Percentiles rank a stretch among this genome's conserved stretches.
phyloP scores from a whole-genome alignment of 2,329 filamentous ascomycete species.

The Stemphylium lycopersici region DNA sequence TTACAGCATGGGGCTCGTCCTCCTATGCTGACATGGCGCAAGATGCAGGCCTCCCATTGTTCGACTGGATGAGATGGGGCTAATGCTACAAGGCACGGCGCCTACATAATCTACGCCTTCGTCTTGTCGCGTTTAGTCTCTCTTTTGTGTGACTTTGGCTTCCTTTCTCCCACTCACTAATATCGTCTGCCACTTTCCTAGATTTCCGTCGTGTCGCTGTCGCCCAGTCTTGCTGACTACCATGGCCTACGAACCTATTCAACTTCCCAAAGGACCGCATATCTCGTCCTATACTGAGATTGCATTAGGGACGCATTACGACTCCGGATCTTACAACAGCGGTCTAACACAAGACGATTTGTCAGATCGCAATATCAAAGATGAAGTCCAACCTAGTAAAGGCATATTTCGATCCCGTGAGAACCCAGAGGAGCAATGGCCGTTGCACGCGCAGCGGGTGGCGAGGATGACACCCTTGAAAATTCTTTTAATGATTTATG shows the following conservation, averaged over 20 bases:
- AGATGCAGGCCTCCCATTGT: not conserved
- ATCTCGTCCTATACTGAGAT: constrained; percentile 2
- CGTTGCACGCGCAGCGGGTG: constrained; percentile 25
- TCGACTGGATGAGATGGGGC: not conserved
- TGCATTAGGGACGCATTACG: constrained; percentile 17
- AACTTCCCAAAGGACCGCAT: not conserved
- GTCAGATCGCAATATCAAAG: not conserved
- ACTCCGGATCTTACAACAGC: constrained; percentile 8
- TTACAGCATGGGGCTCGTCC: not conserved
- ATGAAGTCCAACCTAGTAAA: not conserved
- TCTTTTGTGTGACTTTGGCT: not conserved
- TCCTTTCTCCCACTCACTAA: too few species aligned
- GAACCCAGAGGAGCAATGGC: constrained; percentile 15
- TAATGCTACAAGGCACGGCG: not conserved
- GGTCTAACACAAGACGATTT: constrained; percentile 1
- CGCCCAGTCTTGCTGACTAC: too few species aligned
- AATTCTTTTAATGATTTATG: constrained; percentile 27
- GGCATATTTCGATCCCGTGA: not conserved
- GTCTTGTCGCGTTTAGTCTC: not conserved
- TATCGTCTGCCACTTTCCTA: too few species aligned
- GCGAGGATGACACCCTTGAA: constrained; percentile 27
- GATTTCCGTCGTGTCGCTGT: not conserved
- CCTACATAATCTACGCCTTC: not conserved
- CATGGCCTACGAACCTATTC: constrained; percentile 10
- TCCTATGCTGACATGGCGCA: not conserved